Evolutionary conservation across 2,329 filamentous ascomycete genomes (phyloP).

Genomic region (Alternaria arborescens): DNA sequence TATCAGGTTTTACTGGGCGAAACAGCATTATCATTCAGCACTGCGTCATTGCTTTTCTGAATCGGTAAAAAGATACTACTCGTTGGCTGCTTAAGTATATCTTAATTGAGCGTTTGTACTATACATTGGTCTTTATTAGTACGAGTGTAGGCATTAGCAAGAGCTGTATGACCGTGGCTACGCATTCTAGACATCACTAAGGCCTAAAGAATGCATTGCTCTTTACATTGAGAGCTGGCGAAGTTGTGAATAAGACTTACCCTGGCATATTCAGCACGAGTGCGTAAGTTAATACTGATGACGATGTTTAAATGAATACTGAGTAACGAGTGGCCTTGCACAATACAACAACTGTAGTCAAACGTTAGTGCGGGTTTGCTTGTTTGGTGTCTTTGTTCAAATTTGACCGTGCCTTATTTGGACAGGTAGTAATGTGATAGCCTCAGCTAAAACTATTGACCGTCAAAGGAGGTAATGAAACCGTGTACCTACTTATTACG

Average conservation of each 20-base stretch:
- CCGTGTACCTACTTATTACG: neutral
- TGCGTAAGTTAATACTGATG: no score
- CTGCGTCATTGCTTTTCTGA: neutral
- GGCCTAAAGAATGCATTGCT: no score
- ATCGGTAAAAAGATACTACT: neutral
- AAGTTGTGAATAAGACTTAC: no score
- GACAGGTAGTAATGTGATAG: neutral
- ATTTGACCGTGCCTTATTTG: neutral
- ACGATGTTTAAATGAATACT: no score
- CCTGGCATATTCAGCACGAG: no score
- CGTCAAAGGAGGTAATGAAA: neutral
- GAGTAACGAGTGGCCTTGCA: neutral
- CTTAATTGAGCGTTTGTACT: neutral
- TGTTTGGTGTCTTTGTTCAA: neutral
- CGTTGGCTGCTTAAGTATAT: neutral
- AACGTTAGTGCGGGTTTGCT: neutral
- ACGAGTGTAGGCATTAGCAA: no score
- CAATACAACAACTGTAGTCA: neutral
- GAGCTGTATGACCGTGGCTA: no score
- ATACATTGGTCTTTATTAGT: neutral
- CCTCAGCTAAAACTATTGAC: neutral
- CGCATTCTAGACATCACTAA: no score
- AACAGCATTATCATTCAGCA: neutral
- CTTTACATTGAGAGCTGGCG: no score
- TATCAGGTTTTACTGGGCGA: neutral